These are phyloP conservation scores for Nannochloris sp. DNA, from an alignment of 139 green algal genomes.

Conservation along the genomic window DNA sequence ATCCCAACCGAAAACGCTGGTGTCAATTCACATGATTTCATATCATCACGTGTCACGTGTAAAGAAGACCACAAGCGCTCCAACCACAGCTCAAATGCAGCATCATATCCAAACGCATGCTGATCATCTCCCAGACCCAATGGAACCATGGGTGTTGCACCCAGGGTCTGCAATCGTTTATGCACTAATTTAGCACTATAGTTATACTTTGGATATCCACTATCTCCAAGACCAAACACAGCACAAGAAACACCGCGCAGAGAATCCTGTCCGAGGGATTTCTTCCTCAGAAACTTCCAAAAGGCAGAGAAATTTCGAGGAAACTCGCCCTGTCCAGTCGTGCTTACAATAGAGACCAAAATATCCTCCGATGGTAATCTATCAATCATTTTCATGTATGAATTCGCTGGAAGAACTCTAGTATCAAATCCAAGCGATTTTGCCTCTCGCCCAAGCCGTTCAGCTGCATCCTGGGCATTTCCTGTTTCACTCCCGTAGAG, in stretches of 20 bases:
- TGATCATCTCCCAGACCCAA: constrained; percentile 85
- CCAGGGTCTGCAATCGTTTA: constrained; percentile 69
- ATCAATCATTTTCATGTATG: constrained; percentile 35
- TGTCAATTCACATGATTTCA: too few species aligned
- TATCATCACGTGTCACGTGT: background rate
- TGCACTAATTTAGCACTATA: constrained; percentile 84
- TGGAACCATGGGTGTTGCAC: constrained; percentile 29
- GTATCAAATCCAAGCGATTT: constrained; percentile 31
- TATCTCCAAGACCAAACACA: constrained; percentile 93
- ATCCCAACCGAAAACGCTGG: too few species aligned
- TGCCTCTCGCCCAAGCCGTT: constrained; percentile 70
- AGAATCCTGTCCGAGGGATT: constrained; percentile 56
- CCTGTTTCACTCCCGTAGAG: constrained; percentile 84
- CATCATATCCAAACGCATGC: constrained; percentile 74
- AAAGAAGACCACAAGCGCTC: constrained; percentile 59
- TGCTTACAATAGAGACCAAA: constrained; percentile 70
- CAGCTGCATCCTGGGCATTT: constrained; percentile 88
- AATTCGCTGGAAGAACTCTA: constrained; percentile 60
- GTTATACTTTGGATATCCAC: constrained; percentile 87
- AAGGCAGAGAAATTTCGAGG: constrained; percentile 81
- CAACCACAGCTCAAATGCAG: constrained; percentile 82
- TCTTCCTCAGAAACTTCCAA: constrained; percentile 86
- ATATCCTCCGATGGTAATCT: constrained; percentile 44
- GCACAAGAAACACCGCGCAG: constrained; percentile 46
- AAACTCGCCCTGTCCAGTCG: constrained; percentile 80